Evolutionary conservation across 2,329 filamentous ascomycete species (phyloP).

Genomic region (Neofusicoccum sp.): DNA sequence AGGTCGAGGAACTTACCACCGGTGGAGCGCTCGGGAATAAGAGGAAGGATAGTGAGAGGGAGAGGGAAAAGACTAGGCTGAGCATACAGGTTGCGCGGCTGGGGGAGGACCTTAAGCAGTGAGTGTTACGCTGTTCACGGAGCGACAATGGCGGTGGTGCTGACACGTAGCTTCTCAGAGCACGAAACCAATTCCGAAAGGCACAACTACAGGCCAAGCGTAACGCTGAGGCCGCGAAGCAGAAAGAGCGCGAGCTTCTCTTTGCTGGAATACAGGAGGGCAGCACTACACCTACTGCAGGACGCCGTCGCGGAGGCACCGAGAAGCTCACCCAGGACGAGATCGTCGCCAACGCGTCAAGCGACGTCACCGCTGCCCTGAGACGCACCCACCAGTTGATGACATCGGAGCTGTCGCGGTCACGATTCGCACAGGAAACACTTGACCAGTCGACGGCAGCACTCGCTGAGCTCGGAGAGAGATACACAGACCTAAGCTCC

Average conservation of each 20-base stretch:
- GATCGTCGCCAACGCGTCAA: constrained; percentile 69
- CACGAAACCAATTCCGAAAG: constrained; percentile 70
- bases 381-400: constrained; percentile 85
- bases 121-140: constrained; percentile 40
- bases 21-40: constrained; percentile 32
- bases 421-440: constrained; percentile 86
- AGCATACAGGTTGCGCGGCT: constrained; percentile 66
- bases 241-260: constrained; percentile 73
- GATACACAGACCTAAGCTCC: constrained; percentile 75
- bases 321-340: constrained; percentile 67
- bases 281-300: constrained; percentile 33
- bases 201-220: constrained; percentile 78
- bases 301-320: constrained; percentile 34
- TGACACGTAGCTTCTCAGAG: constrained; percentile 36
- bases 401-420: constrained; percentile 77
- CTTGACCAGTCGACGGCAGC: constrained; percentile 80
- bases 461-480: constrained; percentile 75
- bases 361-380: constrained; percentile 80
- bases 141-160: constrained; percentile 27
- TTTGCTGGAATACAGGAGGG: constrained; percentile 62
- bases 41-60: constrained; percentile 52
- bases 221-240: constrained; percentile 69
- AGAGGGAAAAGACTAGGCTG: constrained; percentile 64
- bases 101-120: constrained; percentile 70
- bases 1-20: constrained; percentile 67